Percentiles rank a stretch among this genome's conserved stretches.
These are phyloP conservation scores for Aschersonia sp. DNA, from an alignment of 2,329 filamentous ascomycete genomes.

Conservation along the genomic window DNA sequence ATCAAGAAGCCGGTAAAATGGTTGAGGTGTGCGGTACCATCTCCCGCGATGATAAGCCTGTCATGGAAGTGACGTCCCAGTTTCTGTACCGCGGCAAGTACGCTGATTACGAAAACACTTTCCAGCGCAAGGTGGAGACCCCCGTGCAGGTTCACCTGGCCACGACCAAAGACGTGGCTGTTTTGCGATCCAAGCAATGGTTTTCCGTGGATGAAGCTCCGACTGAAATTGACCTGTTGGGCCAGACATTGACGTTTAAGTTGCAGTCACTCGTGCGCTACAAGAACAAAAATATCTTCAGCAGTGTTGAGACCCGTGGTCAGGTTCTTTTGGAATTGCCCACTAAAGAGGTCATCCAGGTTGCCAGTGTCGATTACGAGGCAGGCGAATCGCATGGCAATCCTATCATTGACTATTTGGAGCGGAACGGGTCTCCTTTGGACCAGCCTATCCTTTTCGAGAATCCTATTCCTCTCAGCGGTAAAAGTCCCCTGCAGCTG, in stretches of 20 bases:
- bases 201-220: slow-evolving; percentile 62
- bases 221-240: slow-evolving; percentile 70
- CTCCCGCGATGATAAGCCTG: slow-evolving; percentile 61
- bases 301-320: slow-evolving; percentile 79
- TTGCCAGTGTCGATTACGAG: slow-evolving; percentile 93
- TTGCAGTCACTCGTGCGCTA: slow-evolving; percentile 82
- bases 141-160: slow-evolving; percentile 85
- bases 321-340: slow-evolving; percentile 89
- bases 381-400: slow-evolving; percentile 86
- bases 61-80: slow-evolving; percentile 98
- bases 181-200: slow-evolving; percentile 95
- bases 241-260: slow-evolving; percentile 91
- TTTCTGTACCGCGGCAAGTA: slow-evolving; percentile 93
- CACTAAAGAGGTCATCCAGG: slow-evolving; percentile 93
- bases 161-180: slow-evolving; percentile 81
- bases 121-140: slow-evolving; percentile 93
- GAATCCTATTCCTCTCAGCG: slow-evolving; percentile 89
- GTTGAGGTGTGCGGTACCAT: slow-evolving; percentile 99
- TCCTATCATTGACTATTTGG: slow-evolving; percentile 89
- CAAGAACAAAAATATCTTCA: slow-evolving; percentile 90
- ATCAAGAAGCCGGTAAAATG: slow-evolving; percentile 98
- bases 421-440: slow-evolving; percentile 79
- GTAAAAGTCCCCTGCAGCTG: slow-evolving; percentile 75
- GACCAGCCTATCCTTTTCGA: slow-evolving; percentile 96
- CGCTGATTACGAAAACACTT: slow-evolving; percentile 92